phyloP scores from a whole-genome alignment of 805 yeast genomes.

The Candida coleopterorum region DNA sequence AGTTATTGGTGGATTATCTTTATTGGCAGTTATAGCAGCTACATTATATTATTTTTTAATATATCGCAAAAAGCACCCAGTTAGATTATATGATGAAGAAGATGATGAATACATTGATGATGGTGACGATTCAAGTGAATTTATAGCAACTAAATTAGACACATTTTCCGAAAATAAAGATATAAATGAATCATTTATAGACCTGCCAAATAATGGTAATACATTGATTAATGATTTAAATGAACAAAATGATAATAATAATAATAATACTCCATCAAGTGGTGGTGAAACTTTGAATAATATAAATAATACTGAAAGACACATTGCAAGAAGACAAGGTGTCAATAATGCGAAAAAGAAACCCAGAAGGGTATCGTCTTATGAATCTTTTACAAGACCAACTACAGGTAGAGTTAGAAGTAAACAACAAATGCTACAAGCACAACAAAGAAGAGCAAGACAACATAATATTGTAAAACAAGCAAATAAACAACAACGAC shows the following conservation, averaged over 20 bases:
- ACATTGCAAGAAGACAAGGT: constrained; percentile 2
- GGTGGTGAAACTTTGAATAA: constrained; percentile 1
- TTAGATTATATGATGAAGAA: constrained; percentile 19
- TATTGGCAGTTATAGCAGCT: constrained; percentile 20
- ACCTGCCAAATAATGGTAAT: background rate
- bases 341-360: constrained; percentile 2
- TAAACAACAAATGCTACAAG: constrained; percentile 15
- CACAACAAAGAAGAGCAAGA: constrained; percentile 14
- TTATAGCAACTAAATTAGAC: constrained; percentile 2
- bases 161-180: background rate
- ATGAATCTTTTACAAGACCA: constrained; percentile 42
- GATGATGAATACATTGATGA: constrained; percentile 15
- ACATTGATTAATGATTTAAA: background rate
- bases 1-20: constrained; percentile 34
- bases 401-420: constrained; percentile 11
- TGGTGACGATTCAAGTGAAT: constrained; percentile 13
- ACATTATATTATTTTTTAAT: constrained; percentile 22
- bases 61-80: constrained; percentile 30
- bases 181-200: background rate
- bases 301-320: background rate
- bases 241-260: background rate
- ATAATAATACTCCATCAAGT: background rate
- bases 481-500: constrained; percentile 7
- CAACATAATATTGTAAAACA: constrained; percentile 11
- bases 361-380: constrained; percentile 30